Base-by-base conservation (phyloP, 345 rosid genomes). In the Heritiera fomes region DNA sequence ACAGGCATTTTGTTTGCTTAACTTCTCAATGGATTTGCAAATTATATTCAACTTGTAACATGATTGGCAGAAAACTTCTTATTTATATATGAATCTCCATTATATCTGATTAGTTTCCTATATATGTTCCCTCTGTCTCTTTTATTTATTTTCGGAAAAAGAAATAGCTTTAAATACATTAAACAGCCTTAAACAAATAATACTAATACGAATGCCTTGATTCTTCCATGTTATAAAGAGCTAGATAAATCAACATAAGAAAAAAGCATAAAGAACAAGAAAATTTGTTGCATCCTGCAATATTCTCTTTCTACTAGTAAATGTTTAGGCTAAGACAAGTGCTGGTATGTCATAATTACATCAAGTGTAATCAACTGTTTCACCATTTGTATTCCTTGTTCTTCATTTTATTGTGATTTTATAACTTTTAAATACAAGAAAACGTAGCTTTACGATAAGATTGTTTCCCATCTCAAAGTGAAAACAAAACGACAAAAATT, bases 21-120 rank as follows among this genome's bases (percentile, higher is more conserved):
- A 45, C 52, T 65, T 46, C 46, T 53, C 34, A 17, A 6, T 1
- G 49, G 1, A 7, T 6, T 59, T 59, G 55, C 34, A 18, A 58
- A 41, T n/a, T 75, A 6, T 12, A 30, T 53, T 28, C 52, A 75
- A 18, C 14, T 64, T 6, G 32, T 49, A 63, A 45, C 4, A 38
- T 34, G 43, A 34, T 9, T 47, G 41, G 17, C 23, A 38, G 63
- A 49, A 64, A 62, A 61, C 50, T 49, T 71, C 7, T 71, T 47
- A 63, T 43, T 34, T 9, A 23, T 49, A 79, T 40, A 64, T 59
- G 13, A 20, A 63, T 23, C 18, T 38, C 46, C 14, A n/a, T 40
- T 74, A 58, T 38, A 72, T 72, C 47, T 58, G n/a, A 15, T 73
- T 56, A 60, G 30, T 58, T n/a, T 58, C 62, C 34, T 32, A 17